Percentiles rank a stretch among this genome's conserved stretches.
Evolutionary conservation across 208 protist species (phyloP).

Genomic region (Trypanosoma caninum): DNA sequence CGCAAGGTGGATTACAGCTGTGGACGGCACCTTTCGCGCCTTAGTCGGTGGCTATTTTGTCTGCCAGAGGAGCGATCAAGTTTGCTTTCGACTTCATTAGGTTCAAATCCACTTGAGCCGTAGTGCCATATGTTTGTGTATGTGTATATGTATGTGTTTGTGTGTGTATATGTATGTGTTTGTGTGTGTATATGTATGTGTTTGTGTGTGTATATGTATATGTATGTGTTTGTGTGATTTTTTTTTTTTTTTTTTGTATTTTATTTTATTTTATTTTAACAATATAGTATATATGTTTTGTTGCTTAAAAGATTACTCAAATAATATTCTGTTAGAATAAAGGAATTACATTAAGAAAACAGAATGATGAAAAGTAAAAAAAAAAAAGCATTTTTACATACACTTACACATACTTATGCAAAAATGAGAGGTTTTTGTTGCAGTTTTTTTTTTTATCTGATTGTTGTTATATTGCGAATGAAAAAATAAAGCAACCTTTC

Average conservation of each 20-base stretch:
- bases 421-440: not conserved
- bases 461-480: not conserved
- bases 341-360: no score
- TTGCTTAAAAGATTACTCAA: no score
- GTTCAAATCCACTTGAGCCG: no score
- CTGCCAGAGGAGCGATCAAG: constrained; percentile 16
- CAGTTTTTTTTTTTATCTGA: constrained; percentile 24
- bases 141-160: not conserved
- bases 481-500: no score
- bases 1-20: constrained; percentile 5
- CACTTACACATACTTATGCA: no score
- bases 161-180: not conserved
- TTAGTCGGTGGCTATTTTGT: constrained; percentile 14
- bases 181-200: not conserved
- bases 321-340: no score
- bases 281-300: no score
- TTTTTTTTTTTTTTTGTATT: no score
- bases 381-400: not conserved
- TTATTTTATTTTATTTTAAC: no score
- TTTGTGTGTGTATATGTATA: not conserved
- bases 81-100: not conserved
- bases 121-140: no score
- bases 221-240: not conserved
- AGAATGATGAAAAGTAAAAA: no score
- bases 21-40: not conserved